Conservation (phyloP, 768 basidiomycete species). For the Pholiota molesta region DNA sequence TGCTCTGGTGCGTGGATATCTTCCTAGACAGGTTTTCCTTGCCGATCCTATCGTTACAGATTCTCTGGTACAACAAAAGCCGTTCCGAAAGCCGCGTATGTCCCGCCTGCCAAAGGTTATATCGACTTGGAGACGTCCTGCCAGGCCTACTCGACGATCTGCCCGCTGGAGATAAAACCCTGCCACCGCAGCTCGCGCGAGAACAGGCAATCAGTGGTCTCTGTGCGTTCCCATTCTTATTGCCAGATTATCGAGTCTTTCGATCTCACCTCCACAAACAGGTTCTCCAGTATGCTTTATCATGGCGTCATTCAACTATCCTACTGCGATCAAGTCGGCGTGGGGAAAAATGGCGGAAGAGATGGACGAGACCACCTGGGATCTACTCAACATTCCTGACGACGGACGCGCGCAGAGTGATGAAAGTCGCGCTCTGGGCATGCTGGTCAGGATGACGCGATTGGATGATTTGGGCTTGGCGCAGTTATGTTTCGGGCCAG, state of each 20-base stretch:
- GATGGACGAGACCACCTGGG: constrained; percentile 70
- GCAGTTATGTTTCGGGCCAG: constrained; percentile 54
- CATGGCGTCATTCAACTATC: constrained; percentile 67
- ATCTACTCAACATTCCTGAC: constrained; percentile 50
- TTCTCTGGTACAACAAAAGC: constrained; percentile 88
- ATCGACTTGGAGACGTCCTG: constrained; percentile 67
- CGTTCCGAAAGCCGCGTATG: constrained; percentile 71
- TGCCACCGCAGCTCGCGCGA: constrained; percentile 27
- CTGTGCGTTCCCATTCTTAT: constrained; percentile 48
- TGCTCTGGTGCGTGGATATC: constrained; percentile 57
- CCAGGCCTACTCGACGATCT: constrained; percentile 44
- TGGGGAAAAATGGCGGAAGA: constrained; percentile 75
- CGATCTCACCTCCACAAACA: constrained; percentile 27
- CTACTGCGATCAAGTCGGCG: constrained; percentile 60
- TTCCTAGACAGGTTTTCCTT: neutral
- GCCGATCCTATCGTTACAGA: constrained; percentile 39
- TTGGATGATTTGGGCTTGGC: constrained; percentile 73
- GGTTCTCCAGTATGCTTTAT: constrained; percentile 82
- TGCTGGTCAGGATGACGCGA: constrained; percentile 78
- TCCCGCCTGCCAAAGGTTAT: constrained; percentile 76
- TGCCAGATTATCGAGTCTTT: neutral
- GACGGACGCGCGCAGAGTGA: constrained; percentile 39
- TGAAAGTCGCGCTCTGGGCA: constrained; percentile 45
- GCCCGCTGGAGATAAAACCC: constrained; percentile 12
- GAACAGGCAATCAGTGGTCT: constrained; percentile 80